These are phyloP conservation scores for Chrysoporthe cubensis DNA, from an alignment of 2,329 filamentous ascomycete species.

Conservation along the genomic window DNA sequence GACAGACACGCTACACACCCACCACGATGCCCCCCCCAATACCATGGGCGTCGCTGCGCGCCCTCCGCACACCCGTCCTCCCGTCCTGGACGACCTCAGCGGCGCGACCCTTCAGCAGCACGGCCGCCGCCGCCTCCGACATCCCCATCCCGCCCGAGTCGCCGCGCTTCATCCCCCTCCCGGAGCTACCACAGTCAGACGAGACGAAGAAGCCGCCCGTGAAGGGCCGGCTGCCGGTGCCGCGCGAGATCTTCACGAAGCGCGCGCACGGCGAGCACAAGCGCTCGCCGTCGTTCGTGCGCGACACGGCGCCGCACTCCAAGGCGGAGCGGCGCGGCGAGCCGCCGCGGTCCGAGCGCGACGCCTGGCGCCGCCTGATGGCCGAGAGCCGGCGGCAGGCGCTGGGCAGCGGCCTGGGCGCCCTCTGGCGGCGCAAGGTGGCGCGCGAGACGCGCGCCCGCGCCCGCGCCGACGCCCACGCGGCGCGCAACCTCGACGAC, in stretches of 20 bases:
- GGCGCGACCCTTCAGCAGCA: conserved; percentile 33
- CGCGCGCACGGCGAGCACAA: conserved; percentile 62
- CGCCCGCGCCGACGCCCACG: conserved; percentile 49
- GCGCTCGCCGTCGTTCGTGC: conserved; percentile 62
- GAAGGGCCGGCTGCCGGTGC: conserved; percentile 82
- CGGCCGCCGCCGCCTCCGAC: conserved; percentile 38
- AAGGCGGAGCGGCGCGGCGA: conserved; percentile 41
- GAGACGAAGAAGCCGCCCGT: conserved; percentile 52
- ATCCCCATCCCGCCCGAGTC: conserved; percentile 78
- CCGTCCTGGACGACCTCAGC: conserved; percentile 2
- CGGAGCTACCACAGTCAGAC: conserved; percentile 73
- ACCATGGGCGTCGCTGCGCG: conserved; percentile 32
- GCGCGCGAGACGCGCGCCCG: conserved; percentile 42
- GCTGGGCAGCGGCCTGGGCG: conserved; percentile 70
- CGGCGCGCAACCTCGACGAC: conserved; percentile 49
- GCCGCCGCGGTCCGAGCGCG: conserved; percentile 42
- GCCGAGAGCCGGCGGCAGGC: conserved; percentile 73
- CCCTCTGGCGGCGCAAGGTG: conserved; percentile 70
- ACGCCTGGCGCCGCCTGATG: conserved; percentile 73
- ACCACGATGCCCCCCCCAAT: conserved; percentile 25
- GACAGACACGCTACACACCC: not conserved
- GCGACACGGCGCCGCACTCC: conserved; percentile 61
- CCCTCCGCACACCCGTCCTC: conserved; percentile 27
- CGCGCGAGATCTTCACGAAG: conserved; percentile 75
- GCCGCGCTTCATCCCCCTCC: conserved; percentile 83